phyloP scores from a whole-genome alignment of 2,329 filamentous ascomycete genomes.

The Colletotrichum sansevieriae region DNA sequence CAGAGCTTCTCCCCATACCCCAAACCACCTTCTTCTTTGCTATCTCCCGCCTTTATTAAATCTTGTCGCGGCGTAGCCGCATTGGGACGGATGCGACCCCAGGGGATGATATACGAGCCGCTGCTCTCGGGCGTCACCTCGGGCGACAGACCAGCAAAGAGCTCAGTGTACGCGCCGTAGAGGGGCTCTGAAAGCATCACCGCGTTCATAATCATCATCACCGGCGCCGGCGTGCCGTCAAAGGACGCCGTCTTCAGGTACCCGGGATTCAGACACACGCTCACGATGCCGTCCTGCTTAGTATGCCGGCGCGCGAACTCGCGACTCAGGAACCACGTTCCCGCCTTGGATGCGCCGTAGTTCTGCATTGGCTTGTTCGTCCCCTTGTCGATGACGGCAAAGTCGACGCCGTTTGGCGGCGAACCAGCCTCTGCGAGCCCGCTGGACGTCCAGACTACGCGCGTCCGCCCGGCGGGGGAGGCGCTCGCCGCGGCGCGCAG shows the following conservation, averaged over 20 bases:
- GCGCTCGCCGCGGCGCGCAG: constrained; percentile 48
- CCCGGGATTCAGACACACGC: constrained; percentile 52
- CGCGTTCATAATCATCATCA: constrained; percentile 42
- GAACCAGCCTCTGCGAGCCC: constrained; percentile 46
- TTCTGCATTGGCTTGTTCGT: constrained; percentile 46
- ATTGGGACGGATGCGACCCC: constrained; percentile 45
- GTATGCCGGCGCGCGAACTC: constrained; percentile 49
- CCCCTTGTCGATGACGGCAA: constrained; percentile 44
- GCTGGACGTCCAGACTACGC: constrained; percentile 51
- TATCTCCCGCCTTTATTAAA: constrained; percentile 3
- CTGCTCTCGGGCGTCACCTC: constrained; percentile 51
- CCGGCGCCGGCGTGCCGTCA: constrained; percentile 34
- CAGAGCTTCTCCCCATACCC: constrained; percentile 5
- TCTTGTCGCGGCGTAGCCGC: constrained; percentile 8
- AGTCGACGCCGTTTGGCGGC: constrained; percentile 48
- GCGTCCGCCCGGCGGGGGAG: constrained; percentile 43
- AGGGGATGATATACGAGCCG: constrained; percentile 49
- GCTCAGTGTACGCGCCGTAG: constrained; percentile 56
- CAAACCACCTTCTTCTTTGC: background rate
- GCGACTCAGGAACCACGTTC: constrained; percentile 50
- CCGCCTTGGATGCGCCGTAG: constrained; percentile 52
- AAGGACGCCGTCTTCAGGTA: constrained; percentile 49
- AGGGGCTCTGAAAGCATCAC: constrained; percentile 48
- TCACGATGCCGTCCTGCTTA: constrained; percentile 45
- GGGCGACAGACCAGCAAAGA: constrained; percentile 55